These are phyloP conservation scores for Coemansia furcata DNA, from an alignment of 192 early-diverging fungal genomes.

Conservation along the genomic window DNA sequence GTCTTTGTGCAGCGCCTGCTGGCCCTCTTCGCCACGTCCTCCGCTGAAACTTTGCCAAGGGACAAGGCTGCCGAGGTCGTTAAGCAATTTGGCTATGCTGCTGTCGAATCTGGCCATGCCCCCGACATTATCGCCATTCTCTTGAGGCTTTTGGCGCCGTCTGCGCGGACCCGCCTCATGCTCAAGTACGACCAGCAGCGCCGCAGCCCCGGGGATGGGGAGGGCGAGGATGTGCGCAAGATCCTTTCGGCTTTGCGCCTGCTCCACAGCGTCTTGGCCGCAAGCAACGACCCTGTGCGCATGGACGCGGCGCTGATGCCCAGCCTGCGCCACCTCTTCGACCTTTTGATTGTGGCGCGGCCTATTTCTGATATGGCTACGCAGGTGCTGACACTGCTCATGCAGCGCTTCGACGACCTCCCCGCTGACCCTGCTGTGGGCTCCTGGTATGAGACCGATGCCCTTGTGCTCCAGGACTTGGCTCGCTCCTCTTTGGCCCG, in stretches of 20 bases:
- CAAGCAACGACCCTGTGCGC: conserved; percentile 2
- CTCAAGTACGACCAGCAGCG: conserved; percentile 12
- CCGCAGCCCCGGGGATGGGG: too few relatives aligned
- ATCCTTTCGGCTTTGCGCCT: conserved; percentile 27
- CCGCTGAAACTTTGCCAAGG: too few relatives aligned
- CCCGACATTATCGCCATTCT: conserved; percentile 17
- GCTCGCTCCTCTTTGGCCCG: conserved; percentile 23
- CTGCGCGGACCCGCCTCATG: conserved; percentile 18
- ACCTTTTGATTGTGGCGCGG: conserved; percentile 29
- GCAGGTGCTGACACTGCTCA: conserved; percentile 26
- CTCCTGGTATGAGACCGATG: conserved; percentile 41
- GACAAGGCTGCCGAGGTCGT: background rate
- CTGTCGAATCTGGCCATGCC: conserved; percentile 12
- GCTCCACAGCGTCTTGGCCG: conserved; percentile 23
- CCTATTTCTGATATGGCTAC: conserved; percentile 40
- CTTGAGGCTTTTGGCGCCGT: conserved; percentile 26
- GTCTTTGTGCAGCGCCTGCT: conserved; percentile 25
- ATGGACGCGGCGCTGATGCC: conserved; percentile 29
- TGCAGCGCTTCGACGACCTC: conserved; percentile 38
- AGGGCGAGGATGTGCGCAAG: conserved; percentile 20
- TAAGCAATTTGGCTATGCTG: conserved; percentile 37
- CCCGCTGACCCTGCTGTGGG: background rate
- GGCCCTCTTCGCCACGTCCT: background rate
- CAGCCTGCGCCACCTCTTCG: conserved; percentile 31
- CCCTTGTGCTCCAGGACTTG: conserved; percentile 4